Percentiles rank a stretch among this genome's conserved stretches.
These are phyloP conservation scores for Orychophragmus violaceus DNA, from an alignment of 345 rosid genomes.

Conservation along the genomic window DNA sequence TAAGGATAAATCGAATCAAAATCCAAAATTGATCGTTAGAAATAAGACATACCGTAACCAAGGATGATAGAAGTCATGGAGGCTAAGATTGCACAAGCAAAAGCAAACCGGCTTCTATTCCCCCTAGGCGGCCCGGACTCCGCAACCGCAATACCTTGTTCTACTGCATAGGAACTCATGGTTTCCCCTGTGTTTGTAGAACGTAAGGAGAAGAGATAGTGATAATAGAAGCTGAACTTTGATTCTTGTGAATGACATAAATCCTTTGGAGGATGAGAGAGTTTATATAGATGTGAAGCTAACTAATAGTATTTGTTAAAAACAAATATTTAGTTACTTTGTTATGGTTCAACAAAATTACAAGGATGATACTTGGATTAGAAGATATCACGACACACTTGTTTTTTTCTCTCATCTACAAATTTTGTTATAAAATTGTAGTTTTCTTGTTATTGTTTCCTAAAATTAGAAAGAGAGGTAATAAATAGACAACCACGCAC, in stretches of 20 bases:
- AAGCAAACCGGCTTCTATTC: constrained; percentile 37
- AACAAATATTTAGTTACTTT: not conserved
- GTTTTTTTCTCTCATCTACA: not conserved
- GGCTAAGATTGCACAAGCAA: constrained; percentile 62
- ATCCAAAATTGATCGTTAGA: not conserved
- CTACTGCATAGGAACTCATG: constrained; percentile 12
- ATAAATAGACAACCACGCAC: too few species aligned
- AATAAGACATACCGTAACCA: constrained; percentile 55
- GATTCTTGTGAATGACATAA: not conserved
- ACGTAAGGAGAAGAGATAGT: not conserved
- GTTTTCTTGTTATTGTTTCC: too few species aligned
- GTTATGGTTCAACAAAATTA: not conserved
- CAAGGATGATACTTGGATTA: constrained; percentile 1
- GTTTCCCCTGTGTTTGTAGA: not conserved
- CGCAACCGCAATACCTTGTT: not conserved
- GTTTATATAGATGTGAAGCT: constrained; percentile 8
- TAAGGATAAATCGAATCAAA: not conserved
- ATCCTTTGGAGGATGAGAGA: not conserved
- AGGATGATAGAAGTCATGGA: constrained; percentile 60
- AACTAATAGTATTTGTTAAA: not conserved
- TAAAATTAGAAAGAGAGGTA: not conserved
- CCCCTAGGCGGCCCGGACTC: constrained; percentile 7
- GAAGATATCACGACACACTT: not conserved
- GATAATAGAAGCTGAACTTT: not conserved
- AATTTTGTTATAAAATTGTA: not conserved